Base-by-base conservation (phyloP, 805 yeast genomes). In the Metschnikowia vanudenii region DNA sequence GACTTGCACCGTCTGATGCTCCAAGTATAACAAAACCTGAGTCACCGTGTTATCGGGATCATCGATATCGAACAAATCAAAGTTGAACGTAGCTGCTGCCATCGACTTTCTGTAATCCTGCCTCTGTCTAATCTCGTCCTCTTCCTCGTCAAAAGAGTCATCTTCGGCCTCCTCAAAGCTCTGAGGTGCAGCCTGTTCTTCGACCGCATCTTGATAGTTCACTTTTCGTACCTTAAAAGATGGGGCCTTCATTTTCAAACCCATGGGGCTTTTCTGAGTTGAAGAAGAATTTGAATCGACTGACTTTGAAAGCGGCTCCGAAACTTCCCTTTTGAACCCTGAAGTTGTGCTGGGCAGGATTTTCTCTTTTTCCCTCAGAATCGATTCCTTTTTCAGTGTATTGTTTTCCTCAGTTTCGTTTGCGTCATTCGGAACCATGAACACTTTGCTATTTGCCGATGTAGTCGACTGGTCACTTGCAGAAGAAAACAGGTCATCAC, bases 1-100 rank as follows among this genome's bases (percentile, higher is more conserved):
- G 2, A 92, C 97, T 58, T 86, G 86, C 14, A 88, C 91, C 0
- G 97, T 91, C 68, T 91, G 96, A 65, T 89, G 96, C 63, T 92
- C 98, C 58, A 92, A 74, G 62, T 90, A 92, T 24, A 83, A 74
- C 57, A 91, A 78, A 49, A 92, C 80, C 58, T 89, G 95, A 7
- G 88, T 81, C 52, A 91, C 75, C 1, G 96, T 86, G 62, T 88
- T 88, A 59, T 91, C 97, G 1, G 96, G 96, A 58, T 88, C 87
- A 47, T 84, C 84, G 43, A 87, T 83, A 65, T 88, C 89, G 65
- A 87, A 88, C 29, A 82, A 78, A 46, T 84, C 86, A 43, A 87
- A 74, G 64, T 84, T 85, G 66, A 85, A 86, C 2, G 80, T 76
- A 9, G 78, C 77, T 2, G 78, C 78, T 2, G 76, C 78, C 71